Evolutionary conservation across 2,329 filamentous ascomycete genomes (phyloP).

Genomic region (Colletotrichum simmondsii): DNA sequence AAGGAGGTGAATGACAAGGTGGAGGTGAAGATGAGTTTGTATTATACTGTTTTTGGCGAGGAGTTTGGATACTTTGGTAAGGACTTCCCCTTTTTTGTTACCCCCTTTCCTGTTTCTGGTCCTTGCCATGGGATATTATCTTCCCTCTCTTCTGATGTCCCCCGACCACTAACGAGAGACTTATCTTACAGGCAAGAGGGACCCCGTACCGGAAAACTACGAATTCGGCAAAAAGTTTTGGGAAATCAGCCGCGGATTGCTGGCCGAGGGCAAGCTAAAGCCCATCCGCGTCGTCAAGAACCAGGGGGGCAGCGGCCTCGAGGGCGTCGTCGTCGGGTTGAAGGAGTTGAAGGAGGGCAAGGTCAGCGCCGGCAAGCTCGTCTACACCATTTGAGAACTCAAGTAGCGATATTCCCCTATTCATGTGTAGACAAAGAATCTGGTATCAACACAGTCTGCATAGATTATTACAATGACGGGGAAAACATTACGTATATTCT

Average conservation of each 20-base stretch:
- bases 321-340: slow-evolving; percentile 46
- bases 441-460: background rate
- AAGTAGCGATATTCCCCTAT: background rate
- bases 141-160: background rate
- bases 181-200: background rate
- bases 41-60: slow-evolving; percentile 51
- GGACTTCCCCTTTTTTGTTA: too few relatives aligned
- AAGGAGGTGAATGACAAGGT: slow-evolving; percentile 53
- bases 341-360: slow-evolving; percentile 45
- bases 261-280: slow-evolving; percentile 49
- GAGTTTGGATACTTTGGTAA: slow-evolving; percentile 38
- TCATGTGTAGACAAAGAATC: background rate
- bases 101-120: background rate
- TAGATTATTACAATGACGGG: background rate
- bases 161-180: background rate
- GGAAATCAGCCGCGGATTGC: slow-evolving; percentile 43
- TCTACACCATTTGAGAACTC: slow-evolving; percentile 46
- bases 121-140: too few relatives aligned
- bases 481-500: background rate
- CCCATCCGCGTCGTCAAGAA: slow-evolving; percentile 43
- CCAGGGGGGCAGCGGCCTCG: slow-evolving; percentile 42
- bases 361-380: slow-evolving; percentile 55
- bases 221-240: slow-evolving; percentile 48
- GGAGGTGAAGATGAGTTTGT: slow-evolving; percentile 44
- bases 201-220: slow-evolving; percentile 40